These are phyloP conservation scores for Suillus plorans DNA, from an alignment of 768 basidiomycete species.

Conservation along the genomic window DNA sequence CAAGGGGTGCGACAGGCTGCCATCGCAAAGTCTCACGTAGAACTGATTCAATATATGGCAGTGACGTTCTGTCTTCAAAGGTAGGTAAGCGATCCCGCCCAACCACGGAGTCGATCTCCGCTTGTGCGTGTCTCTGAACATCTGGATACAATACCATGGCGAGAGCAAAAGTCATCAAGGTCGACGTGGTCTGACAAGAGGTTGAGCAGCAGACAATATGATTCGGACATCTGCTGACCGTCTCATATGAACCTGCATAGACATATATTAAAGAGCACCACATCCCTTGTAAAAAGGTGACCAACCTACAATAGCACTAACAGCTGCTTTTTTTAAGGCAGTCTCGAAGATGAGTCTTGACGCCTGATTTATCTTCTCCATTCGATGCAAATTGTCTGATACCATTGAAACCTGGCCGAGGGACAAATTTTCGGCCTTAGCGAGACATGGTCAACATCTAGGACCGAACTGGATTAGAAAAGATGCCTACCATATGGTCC, in stretches of 20 bases:
- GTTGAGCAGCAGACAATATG: not conserved
- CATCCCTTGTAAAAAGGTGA: not conserved
- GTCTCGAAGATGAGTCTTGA: constrained; percentile 1
- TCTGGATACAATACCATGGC: constrained; percentile 12
- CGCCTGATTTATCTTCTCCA: constrained; percentile 12
- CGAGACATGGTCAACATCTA: not conserved
- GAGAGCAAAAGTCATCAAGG: no score
- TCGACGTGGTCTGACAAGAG: not conserved
- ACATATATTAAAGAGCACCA: not conserved
- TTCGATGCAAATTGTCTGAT: constrained; percentile 12
- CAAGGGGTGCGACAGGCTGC: no score
- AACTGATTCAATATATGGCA: no score
- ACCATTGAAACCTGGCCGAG: constrained; percentile 9
- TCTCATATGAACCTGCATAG: constrained; percentile 20
- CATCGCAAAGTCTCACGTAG: no score
- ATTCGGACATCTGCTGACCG: constrained; percentile 8
- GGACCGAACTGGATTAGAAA: no score
- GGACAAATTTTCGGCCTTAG: not conserved
- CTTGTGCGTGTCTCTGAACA: constrained; percentile 15
- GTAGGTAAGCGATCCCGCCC: not conserved
- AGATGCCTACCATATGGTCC: constrained; percentile 9
- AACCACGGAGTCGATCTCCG: constrained; percentile 15
- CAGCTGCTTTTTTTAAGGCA: constrained; percentile 12
- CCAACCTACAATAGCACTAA: constrained; percentile 15
- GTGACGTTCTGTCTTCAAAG: no score